These are phyloP conservation scores for Solanum lycopersicoides DNA, from an alignment of 257 asterid genomes.

Conservation along the genomic window DNA sequence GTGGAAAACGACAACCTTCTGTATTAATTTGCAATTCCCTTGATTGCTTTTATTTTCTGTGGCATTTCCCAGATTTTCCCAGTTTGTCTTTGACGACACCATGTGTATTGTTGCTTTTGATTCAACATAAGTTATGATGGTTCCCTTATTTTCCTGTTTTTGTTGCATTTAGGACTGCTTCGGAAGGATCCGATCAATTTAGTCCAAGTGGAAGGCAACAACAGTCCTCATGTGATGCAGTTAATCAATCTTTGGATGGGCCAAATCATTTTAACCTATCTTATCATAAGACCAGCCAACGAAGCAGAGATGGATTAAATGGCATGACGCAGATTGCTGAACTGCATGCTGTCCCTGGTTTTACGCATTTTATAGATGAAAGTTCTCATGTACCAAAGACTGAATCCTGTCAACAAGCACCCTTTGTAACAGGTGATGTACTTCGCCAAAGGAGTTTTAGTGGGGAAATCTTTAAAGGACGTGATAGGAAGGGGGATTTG, in stretches of 20 bases:
- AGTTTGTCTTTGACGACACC: not conserved
- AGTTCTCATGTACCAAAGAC: conserved; percentile 22
- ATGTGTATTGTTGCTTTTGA: not conserved
- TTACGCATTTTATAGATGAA: conserved; percentile 56
- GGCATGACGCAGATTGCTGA: conserved; percentile 55
- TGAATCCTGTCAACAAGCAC: conserved; percentile 21
- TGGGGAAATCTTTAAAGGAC: conserved; percentile 31
- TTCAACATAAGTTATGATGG: not conserved
- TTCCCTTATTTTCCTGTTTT: not conserved
- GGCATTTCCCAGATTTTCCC: not conserved
- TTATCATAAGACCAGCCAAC: conserved; percentile 54
- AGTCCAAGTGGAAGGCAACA: conserved; percentile 24
- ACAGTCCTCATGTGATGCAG: conserved; percentile 22
- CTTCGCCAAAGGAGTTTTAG: conserved; percentile 38
- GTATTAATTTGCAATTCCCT: not conserved
- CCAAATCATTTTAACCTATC: conserved; percentile 55
- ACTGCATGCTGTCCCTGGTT: conserved; percentile 71
- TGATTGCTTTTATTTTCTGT: not conserved
- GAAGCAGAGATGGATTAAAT: conserved; percentile 27
- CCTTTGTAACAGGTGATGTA: conserved; percentile 34
- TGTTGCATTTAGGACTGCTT: conserved; percentile 21
- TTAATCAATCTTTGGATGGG: conserved; percentile 44
- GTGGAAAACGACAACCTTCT: not conserved
- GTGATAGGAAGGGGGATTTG: conserved; percentile 12
- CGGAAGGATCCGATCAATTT: conserved; percentile 25